Percentiles rank a stretch among this genome's conserved stretches.
Conservation (phyloP, 1,284 basidiomycete genomes). For the Sphaerobolus stellatus region DNA sequence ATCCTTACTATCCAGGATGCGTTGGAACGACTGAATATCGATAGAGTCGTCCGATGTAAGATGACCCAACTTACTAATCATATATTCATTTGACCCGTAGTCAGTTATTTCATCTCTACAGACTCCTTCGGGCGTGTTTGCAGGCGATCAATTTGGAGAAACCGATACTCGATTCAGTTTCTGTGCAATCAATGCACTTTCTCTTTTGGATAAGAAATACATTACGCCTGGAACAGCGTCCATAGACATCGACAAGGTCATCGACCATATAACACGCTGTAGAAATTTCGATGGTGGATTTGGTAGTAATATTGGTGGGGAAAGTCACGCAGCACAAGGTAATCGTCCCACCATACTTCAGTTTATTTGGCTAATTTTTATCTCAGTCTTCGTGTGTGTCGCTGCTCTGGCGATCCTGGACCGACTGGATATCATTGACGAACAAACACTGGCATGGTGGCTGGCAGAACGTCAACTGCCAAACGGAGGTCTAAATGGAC, state of each 20-base stretch:
- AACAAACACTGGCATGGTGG: constrained; percentile 85
- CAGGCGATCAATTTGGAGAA: constrained; percentile 90
- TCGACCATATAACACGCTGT: constrained; percentile 75
- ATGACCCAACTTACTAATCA: constrained; percentile 13
- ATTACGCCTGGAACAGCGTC: constrained; percentile 41
- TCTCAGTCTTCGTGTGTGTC: constrained; percentile 84
- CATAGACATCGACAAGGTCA: constrained; percentile 63
- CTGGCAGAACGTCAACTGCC: constrained; percentile 90
- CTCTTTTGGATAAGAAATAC: constrained; percentile 55
- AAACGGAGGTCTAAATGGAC: constrained; percentile 91
- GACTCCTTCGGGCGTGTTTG: constrained; percentile 82
- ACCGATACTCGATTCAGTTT: constrained; percentile 91
- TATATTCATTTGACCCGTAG: constrained; percentile 1
- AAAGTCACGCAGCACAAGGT: constrained; percentile 94
- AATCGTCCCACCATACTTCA: constrained; percentile 18
- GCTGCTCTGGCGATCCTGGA: constrained; percentile 87
- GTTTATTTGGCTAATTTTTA: background rate
- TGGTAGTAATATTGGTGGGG: constrained; percentile 79
- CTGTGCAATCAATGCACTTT: constrained; percentile 80
- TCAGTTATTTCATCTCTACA: constrained; percentile 83
- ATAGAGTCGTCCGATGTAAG: constrained; percentile 76
- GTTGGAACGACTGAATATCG: constrained; percentile 65
- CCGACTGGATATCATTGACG: constrained; percentile 75
- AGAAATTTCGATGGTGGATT: constrained; percentile 97
- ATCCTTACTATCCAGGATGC: constrained; percentile 87